phyloP scores from a whole-genome alignment of 2,329 filamentous ascomycete genomes.

The Paramyrothecium sp. region DNA sequence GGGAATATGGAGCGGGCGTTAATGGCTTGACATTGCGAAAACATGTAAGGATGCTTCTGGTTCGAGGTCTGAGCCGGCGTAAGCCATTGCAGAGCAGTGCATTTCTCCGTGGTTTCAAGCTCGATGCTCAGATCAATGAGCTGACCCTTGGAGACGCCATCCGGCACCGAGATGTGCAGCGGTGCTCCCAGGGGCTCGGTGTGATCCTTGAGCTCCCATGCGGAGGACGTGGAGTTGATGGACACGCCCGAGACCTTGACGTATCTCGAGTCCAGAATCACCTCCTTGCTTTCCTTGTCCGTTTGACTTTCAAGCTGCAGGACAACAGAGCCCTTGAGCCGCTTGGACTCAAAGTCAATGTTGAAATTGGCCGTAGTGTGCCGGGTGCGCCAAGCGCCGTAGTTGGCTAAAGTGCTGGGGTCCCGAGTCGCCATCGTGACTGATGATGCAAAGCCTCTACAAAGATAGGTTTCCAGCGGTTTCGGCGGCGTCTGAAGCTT shows the following conservation, averaged over 20 bases:
- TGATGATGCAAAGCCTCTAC: conserved; percentile 25
- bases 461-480: conserved; percentile 7
- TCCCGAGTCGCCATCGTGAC: conserved; percentile 54
- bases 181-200: conserved; percentile 74
- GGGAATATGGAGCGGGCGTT: conserved; percentile 92
- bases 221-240: conserved; percentile 59
- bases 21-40: conserved; percentile 96
- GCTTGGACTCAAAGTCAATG: conserved; percentile 80
- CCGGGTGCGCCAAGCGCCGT: conserved; percentile 79
- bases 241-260: conserved; percentile 72
- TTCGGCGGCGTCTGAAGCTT: conserved; percentile 3
- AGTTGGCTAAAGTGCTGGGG: conserved; percentile 90
- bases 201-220: conserved; percentile 71
- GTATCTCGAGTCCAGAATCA: conserved; percentile 86
- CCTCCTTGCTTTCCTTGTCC: conserved; percentile 68
- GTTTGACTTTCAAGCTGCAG: conserved; percentile 77
- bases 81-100: conserved; percentile 94
- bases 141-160: conserved; percentile 51
- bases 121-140: conserved; percentile 60
- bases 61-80: conserved; percentile 91
- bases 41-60: conserved; percentile 96
- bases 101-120: conserved; percentile 79
- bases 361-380: conserved; percentile 81
- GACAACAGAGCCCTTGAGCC: conserved; percentile 72
- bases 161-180: conserved; percentile 61